Conservation (phyloP, 2,329 filamentous ascomycete species). For the Colletotrichum salicis region DNA sequence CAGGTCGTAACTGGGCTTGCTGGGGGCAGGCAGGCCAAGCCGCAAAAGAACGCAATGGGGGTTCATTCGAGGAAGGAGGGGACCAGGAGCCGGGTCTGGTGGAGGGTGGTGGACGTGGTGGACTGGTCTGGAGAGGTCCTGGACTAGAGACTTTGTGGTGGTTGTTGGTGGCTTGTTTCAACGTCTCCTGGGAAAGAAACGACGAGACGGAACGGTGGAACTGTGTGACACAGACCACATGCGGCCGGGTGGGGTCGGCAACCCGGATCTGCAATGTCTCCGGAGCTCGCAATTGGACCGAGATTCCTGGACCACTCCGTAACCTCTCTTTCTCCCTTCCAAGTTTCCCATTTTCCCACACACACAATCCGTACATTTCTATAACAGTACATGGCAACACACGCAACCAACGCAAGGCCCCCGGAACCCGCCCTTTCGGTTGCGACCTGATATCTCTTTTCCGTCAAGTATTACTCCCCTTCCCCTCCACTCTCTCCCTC, state of each 20-base stretch:
- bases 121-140: background rate
- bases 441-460: background rate
- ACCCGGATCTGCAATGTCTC: conserved; percentile 5
- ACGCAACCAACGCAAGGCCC: background rate
- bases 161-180: background rate
- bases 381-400: no score
- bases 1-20: background rate
- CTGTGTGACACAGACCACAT: conserved; percentile 9
- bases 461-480: background rate
- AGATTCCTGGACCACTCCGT: background rate
- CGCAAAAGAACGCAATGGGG: no score
- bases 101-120: background rate
- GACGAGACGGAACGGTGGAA: background rate
- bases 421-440: background rate
- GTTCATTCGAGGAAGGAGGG: background rate
- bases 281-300: background rate
- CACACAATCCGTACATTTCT: no score
- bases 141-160: background rate
- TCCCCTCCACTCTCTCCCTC: no score
- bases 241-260: conserved; percentile 6
- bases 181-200: background rate
- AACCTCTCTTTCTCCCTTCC: background rate
- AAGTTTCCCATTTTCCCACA: background rate
- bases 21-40: background rate
- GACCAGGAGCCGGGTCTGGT: background rate